These are phyloP conservation scores for Carpinus viminea DNA, from an alignment of 306 rosid genomes.

Conservation along the genomic window DNA sequence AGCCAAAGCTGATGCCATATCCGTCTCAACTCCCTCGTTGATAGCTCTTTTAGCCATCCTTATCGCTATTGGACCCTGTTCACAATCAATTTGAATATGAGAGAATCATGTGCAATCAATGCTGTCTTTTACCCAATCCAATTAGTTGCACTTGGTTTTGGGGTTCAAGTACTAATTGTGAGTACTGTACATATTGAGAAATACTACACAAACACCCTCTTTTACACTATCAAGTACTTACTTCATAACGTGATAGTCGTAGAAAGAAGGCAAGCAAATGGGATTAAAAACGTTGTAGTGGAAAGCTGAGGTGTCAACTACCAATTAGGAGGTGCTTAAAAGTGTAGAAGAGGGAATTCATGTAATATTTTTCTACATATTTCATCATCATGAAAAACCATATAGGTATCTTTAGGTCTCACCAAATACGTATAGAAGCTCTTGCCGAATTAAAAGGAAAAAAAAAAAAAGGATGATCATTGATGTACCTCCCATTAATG, in stretches of 20 bases:
- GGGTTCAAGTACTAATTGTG: not conserved
- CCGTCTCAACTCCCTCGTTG: constrained; percentile 62
- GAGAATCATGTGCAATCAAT: not conserved
- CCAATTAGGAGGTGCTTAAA: no score
- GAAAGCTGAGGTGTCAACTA: no score
- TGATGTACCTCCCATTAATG: not conserved
- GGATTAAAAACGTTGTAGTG: no score
- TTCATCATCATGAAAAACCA: not conserved
- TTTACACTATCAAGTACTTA: no score
- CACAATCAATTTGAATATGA: constrained; percentile 12
- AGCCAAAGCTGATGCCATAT: constrained; percentile 50
- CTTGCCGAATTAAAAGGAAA: no score
- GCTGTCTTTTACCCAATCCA: not conserved
- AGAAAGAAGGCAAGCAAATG: no score
- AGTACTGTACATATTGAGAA: not conserved
- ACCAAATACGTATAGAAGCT: not conserved
- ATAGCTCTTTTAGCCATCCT: constrained; percentile 89
- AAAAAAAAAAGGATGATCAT: not conserved
- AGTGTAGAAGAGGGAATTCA: no score
- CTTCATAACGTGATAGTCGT: no score
- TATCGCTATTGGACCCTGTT: constrained; percentile 87
- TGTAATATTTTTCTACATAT: not conserved
- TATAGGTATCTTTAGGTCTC: not conserved
- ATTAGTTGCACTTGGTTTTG: not conserved
- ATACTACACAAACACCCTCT: no score